Percentiles rank a stretch among this genome's conserved stretches.
Conservation (phyloP, 2,329 filamentous ascomycete species). For the Aspergillus sp. region DNA sequence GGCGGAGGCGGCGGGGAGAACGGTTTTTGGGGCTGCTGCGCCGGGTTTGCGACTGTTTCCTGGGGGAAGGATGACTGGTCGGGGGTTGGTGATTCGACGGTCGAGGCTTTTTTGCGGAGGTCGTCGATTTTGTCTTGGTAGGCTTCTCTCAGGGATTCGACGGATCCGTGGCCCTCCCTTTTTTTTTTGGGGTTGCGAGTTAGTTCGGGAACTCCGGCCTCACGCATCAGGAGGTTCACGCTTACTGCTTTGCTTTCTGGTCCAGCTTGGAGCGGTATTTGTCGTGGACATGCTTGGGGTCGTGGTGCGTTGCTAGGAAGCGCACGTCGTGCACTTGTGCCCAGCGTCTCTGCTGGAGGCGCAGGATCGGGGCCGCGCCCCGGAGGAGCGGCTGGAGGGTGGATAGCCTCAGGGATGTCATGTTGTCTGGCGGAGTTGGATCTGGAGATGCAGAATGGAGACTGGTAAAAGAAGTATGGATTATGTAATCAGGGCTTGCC, state of each 20-base stretch:
- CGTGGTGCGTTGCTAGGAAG: slow-evolving; percentile 71
- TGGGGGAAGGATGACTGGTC: slow-evolving; percentile 17
- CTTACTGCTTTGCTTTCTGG: slow-evolving; percentile 62
- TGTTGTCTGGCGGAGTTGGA: slow-evolving; percentile 15
- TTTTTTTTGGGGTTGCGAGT: slow-evolving; percentile 53
- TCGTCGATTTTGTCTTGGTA: slow-evolving; percentile 76
- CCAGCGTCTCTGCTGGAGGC: slow-evolving; percentile 62
- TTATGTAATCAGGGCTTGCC: neutral
- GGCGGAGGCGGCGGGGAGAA: slow-evolving; percentile 28
- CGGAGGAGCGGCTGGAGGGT: slow-evolving; percentile 41
- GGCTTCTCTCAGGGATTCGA: slow-evolving; percentile 57
- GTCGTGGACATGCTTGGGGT: slow-evolving; percentile 57
- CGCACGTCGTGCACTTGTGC: slow-evolving; percentile 88
- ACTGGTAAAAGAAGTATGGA: too few relatives aligned
- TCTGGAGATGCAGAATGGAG: neutral
- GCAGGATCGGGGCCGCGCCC: slow-evolving; percentile 18
- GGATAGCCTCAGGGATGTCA: slow-evolving; percentile 43
- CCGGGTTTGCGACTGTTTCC: slow-evolving; percentile 21
- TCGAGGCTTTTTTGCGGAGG: slow-evolving; percentile 58
- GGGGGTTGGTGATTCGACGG: slow-evolving; percentile 41
- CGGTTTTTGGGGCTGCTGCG: slow-evolving; percentile 29
- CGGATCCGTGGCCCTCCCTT: slow-evolving; percentile 56
- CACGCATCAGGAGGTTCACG: too few relatives aligned
- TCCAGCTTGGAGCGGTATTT: slow-evolving; percentile 83
- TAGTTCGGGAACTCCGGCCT: too few relatives aligned